Evolutionary conservation across 768 basidiomycete genomes (phyloP).

Genomic region (Bullera alba): DNA sequence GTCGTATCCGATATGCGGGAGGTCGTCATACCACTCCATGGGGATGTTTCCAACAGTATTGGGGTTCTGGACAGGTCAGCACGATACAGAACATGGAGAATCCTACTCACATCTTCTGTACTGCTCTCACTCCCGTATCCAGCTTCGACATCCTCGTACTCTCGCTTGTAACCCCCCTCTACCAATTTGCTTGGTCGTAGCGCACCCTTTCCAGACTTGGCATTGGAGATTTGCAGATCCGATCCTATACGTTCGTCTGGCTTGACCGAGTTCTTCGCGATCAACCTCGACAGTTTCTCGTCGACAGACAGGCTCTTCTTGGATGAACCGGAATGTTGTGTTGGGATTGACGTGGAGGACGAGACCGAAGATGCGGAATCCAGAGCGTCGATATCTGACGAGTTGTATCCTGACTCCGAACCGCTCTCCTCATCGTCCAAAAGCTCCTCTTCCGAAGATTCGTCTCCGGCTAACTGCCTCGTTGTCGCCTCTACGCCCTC

Average conservation of each 20-base stretch:
- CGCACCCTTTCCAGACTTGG: conserved; percentile 39
- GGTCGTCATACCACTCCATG: conserved; percentile 98
- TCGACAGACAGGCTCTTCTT: conserved; percentile 22
- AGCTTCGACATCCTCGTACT: conserved; percentile 47
- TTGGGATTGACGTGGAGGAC: conserved; percentile 15
- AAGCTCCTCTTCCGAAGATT: conserved; percentile 16
- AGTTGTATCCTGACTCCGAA: conserved; percentile 47
- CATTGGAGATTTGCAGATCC: conserved; percentile 32
- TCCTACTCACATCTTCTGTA: conserved; percentile 46
- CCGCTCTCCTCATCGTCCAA: conserved; percentile 36
- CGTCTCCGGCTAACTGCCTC: conserved; percentile 9
- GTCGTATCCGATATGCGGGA: conserved; percentile 97
- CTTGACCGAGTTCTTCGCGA: conserved; percentile 41
- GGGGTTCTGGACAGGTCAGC: conserved; percentile 57
- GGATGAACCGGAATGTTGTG: conserved; percentile 20
- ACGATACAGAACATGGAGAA: not conserved
- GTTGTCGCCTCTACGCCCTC: conserved; percentile 23
- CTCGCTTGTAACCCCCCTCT: conserved; percentile 40
- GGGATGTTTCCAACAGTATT: conserved; percentile 93
- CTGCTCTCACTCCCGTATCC: conserved; percentile 48
- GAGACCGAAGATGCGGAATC: no score
- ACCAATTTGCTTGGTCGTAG: conserved; percentile 38
- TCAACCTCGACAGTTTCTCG: conserved; percentile 35
- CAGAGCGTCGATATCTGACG: conserved; percentile 46
- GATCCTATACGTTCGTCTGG: conserved; percentile 40